Percentiles rank a stretch among this genome's conserved stretches.
phyloP scores from a whole-genome alignment of 2,329 filamentous ascomycete genomes.

The Dactylellina cionopaga region DNA sequence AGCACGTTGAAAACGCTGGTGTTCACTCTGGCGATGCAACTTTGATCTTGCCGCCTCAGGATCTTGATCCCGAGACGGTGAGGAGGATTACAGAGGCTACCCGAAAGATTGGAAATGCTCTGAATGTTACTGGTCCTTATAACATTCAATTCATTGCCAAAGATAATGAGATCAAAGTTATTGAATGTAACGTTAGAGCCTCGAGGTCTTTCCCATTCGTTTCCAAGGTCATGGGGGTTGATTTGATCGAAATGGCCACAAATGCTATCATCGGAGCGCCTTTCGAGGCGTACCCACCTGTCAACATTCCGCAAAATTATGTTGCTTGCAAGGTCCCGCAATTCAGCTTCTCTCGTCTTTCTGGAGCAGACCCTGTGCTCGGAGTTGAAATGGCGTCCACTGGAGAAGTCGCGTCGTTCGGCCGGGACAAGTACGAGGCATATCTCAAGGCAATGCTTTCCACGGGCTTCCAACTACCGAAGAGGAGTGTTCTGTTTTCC shows the following conservation, averaged over 20 bases:
- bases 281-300: slow-evolving; percentile 81
- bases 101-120: slow-evolving; percentile 88
- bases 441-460: slow-evolving; percentile 96
- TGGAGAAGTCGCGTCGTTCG: slow-evolving; percentile 96
- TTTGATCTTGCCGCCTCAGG: slow-evolving; percentile 91
- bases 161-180: slow-evolving; percentile 99
- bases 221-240: slow-evolving; percentile 97
- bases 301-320: slow-evolving; percentile 78
- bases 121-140: slow-evolving; percentile 95
- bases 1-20: slow-evolving; percentile 98
- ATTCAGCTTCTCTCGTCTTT: slow-evolving; percentile 97
- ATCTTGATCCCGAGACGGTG: slow-evolving; percentile 88
- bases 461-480: slow-evolving; percentile 94
- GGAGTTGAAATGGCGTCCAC: slow-evolving; percentile 99
- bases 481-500: slow-evolving; percentile 92
- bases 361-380: slow-evolving; percentile 92
- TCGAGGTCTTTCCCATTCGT: slow-evolving; percentile 98
- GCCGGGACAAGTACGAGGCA: slow-evolving; percentile 93
- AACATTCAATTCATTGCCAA: slow-evolving; percentile 99
- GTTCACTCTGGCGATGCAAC: slow-evolving; percentile 98
- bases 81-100: slow-evolving; percentile 92
- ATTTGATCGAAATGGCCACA: slow-evolving; percentile 97
- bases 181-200: slow-evolving; percentile 97
- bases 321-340: slow-evolving; percentile 98
- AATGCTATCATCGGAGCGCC: slow-evolving; percentile 92